Evolutionary conservation across 2,329 filamentous ascomycete species (phyloP), one percentile per base, ranked within the genome.

Genomic region (Exutisphaerella laricina): DNA sequence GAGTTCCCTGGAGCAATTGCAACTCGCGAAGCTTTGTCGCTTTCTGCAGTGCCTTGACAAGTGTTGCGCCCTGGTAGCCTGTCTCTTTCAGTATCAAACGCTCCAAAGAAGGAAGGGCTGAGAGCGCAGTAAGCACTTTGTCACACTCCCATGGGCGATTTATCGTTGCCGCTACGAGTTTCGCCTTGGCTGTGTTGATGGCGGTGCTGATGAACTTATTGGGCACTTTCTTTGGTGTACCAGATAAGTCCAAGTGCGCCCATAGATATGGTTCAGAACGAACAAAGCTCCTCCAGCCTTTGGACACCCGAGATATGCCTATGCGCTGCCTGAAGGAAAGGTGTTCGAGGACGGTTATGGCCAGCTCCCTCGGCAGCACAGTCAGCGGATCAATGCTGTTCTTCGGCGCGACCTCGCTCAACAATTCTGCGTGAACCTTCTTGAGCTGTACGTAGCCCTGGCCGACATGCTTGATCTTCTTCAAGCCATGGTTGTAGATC

Each of bases 401-500:
- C 8, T 63, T 57, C 10, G 69, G 69, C 5, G 66, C 66, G 3
- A 72, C 53, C 44, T 66, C 56, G 26, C 58, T 56, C 12, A 62
- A 63, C 5, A 77, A 60, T 37, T 72, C 71, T 43, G 71, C 65
- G 43, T 74, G 70, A n/a, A 71, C 55, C 34, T 55, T 55, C 26
- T 53, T 51, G 28, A 60, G 43, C 29, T 53, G 37, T 51, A 62
- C 49, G 37, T 57, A 61, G 39, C 58, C 47, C 32, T 49, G 31
- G 41, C 70, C 64, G 21, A 64, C 58, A n/a, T 63, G 56, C 7
- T 69, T 63, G 14, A 80, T 64, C 33, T 65, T 69, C 47, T 72
- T 74, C 50, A 81, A 61, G n/a, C 75, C 79, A 55, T 77, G 73
- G 18, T 71, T 67, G 59, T 80, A 81, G 17, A 80, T 70, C 8